Conservation (phyloP, 345 rosid species). For the Chamaenerion angustifolium region DNA sequence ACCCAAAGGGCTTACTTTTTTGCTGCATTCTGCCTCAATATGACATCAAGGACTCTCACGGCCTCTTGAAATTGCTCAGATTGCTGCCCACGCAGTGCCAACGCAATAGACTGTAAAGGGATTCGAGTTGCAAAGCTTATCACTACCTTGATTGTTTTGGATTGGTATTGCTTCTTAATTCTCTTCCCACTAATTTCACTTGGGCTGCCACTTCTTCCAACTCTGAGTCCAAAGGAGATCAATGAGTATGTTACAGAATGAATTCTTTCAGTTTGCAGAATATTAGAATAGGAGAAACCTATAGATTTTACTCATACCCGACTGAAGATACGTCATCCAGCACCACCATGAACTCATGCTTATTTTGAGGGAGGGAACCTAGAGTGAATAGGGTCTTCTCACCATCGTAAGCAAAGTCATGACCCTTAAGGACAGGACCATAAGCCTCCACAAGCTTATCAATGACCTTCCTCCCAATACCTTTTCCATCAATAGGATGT, state of each 20-base stretch:
- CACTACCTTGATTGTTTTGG: conserved; percentile 51
- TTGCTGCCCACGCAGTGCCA: conserved; percentile 62
- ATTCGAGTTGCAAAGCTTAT: conserved; percentile 65
- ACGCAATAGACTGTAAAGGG: conserved; percentile 67
- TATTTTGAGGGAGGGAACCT: conserved; percentile 66
- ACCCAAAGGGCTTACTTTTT: conserved; percentile 35
- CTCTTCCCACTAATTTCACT: conserved; percentile 43
- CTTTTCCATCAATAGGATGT: conserved; percentile 57
- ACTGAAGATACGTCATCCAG: conserved; percentile 51
- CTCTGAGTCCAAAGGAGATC: conserved; percentile 10
- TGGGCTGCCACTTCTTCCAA: conserved; percentile 29
- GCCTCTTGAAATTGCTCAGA: conserved; percentile 68
- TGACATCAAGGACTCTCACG: conserved; percentile 59
- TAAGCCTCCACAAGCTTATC: conserved; percentile 66
- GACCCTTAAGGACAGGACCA: conserved; percentile 28
- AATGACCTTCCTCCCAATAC: conserved; percentile 53
- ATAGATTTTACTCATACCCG: conserved; percentile 21
- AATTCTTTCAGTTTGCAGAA: neutral
- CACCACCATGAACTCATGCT: conserved; percentile 52
- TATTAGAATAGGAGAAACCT: neutral
- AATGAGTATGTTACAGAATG: neutral
- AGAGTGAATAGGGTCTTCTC: conserved; percentile 65
- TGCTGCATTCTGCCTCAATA: conserved; percentile 70
- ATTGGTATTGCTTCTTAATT: conserved; percentile 31
- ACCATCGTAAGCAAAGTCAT: conserved; percentile 82